These are phyloP conservation scores for Cryptococcus sp. DNA, from an alignment of 1,284 basidiomycete genomes.

Conservation along the genomic window DNA sequence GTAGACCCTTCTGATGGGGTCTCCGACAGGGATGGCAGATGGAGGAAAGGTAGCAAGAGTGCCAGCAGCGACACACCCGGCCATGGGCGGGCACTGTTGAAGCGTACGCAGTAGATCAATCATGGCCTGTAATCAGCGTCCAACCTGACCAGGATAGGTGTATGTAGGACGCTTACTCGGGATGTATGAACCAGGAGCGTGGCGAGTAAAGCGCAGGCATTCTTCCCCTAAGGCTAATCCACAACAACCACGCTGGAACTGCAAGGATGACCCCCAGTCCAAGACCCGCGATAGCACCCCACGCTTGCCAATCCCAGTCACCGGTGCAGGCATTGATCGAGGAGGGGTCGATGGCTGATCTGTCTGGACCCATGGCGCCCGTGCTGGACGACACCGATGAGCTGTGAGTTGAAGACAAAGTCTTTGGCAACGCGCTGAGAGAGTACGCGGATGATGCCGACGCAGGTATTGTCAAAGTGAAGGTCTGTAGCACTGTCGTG, in stretches of 20 bases:
- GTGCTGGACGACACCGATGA: neutral
- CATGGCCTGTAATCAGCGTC: too few relatives aligned
- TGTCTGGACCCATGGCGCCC: neutral
- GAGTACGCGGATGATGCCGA: neutral
- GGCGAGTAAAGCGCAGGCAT: constrained; percentile 26
- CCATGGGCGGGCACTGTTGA: constrained; percentile 61
- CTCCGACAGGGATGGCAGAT: constrained; percentile 59
- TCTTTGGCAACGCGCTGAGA: constrained; percentile 5
- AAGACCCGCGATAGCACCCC: constrained; percentile 24
- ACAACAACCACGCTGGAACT: constrained; percentile 29
- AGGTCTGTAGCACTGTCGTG: constrained; percentile 1
- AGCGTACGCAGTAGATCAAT: neutral
- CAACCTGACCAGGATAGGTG: neutral
- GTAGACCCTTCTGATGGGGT: constrained; percentile 69
- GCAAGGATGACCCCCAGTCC: constrained; percentile 27
- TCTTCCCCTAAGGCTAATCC: constrained; percentile 23
- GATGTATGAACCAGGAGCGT: constrained; percentile 30
- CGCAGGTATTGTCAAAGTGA: constrained; percentile 5
- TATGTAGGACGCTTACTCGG: constrained; percentile 21
- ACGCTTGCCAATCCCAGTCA: constrained; percentile 38
- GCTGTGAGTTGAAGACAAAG: too few relatives aligned
- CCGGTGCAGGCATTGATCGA: constrained; percentile 32
- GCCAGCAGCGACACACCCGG: constrained; percentile 61
- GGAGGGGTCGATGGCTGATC: neutral
- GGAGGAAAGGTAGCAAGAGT: constrained; percentile 65